Conservation (phyloP, 768 basidiomycete genomes). For the Hericium alpestre region DNA sequence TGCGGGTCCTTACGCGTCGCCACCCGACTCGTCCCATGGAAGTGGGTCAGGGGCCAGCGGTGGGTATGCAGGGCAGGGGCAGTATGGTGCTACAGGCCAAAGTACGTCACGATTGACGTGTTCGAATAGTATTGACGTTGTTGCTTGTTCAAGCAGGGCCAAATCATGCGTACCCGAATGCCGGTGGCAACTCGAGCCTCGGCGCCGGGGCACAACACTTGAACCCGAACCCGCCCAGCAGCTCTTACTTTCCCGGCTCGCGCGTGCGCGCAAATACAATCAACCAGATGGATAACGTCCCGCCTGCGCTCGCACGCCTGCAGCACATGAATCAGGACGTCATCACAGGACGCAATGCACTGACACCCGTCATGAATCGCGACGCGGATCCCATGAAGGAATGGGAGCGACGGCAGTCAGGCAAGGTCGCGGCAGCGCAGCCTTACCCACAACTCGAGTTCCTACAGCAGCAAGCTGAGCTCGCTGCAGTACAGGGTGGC, state of each 20-base stretch:
- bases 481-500: conserved; percentile 50
- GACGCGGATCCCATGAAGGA: conserved; percentile 84
- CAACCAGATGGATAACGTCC: conserved; percentile 85
- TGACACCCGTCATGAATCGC: conserved; percentile 89
- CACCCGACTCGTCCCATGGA: conserved; percentile 15
- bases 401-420: conserved; percentile 86
- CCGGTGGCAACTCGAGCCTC: not conserved
- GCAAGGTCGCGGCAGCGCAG: conserved; percentile 57
- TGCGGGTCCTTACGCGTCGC: conserved; percentile 18
- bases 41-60: too few relatives aligned
- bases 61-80: conserved; percentile 5
- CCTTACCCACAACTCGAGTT: conserved; percentile 87
- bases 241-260: conserved; percentile 57
- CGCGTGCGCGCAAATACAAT: conserved; percentile 86
- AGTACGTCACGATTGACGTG: conserved; percentile 28
- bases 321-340: conserved; percentile 85
- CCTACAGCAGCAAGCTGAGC: conserved; percentile 87
- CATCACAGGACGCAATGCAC: conserved; percentile 64
- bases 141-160: not conserved
- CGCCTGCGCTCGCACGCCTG: conserved; percentile 82
- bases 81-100: conserved; percentile 12
- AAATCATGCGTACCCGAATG: not conserved
- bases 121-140: conserved; percentile 22
- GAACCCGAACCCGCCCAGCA: conserved; percentile 47
- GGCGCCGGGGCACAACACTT: conserved; percentile 14